Evolutionary conservation across 306 rosid species (phyloP).

Genomic region (Arachis hypogaea): DNA sequence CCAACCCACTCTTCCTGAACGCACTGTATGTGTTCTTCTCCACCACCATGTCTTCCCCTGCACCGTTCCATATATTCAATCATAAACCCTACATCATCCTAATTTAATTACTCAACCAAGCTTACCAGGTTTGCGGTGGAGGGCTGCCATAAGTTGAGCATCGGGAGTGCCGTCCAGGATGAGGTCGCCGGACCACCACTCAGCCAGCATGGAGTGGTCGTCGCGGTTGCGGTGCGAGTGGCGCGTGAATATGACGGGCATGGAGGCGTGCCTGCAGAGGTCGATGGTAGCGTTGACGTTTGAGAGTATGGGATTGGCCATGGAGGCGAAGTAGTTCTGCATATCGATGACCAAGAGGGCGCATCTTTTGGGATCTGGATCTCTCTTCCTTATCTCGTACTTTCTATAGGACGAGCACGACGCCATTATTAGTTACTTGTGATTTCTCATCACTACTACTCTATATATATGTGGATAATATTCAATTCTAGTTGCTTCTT

Average conservation of each 20-base stretch:
- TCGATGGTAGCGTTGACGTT: conserved; percentile 62
- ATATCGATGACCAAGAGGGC: conserved; percentile 67
- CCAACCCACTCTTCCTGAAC: conserved; percentile 55
- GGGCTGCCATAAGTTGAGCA: conserved; percentile 51
- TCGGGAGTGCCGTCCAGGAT: conserved; percentile 59
- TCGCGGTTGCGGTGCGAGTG: conserved; percentile 60
- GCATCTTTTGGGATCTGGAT: conserved; percentile 57
- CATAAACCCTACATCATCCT: no score
- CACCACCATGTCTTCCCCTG: conserved; percentile 46
- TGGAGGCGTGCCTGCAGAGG: conserved; percentile 63
- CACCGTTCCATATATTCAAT: no score
- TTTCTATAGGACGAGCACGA: conserved; percentile 40
- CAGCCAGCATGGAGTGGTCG: conserved; percentile 58
- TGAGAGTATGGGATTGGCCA: conserved; percentile 55
- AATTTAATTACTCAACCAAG: no score
- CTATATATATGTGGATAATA: no score
- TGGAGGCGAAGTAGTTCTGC: conserved; percentile 63
- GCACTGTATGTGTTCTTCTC: conserved; percentile 69
- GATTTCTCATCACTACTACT: no score
- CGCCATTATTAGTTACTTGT: no score
- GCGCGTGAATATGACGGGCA: conserved; percentile 76
- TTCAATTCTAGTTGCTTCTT: no score
- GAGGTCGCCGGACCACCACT: conserved; percentile 76
- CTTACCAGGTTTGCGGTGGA: conserved; percentile 34
- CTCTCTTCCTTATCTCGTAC: conserved; percentile 59